Evolutionary conservation across 1,139 yeast genomes (phyloP).

Genomic region (Zygosaccharomyces sapae): DNA sequence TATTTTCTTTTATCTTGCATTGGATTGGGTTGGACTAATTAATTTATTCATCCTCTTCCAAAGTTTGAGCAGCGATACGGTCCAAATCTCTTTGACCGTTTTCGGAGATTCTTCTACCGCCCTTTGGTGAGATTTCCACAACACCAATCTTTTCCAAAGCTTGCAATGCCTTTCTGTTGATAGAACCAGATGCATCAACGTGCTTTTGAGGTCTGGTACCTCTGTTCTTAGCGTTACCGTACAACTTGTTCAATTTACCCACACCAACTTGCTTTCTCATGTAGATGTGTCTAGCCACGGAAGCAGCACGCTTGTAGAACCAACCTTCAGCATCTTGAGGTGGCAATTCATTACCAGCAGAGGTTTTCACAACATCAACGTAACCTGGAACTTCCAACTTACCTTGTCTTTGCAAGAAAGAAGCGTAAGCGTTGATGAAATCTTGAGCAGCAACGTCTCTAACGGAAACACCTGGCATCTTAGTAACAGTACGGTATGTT

Average conservation of each 20-base stretch:
- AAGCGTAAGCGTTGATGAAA: conserved; percentile 99
- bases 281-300: conserved; percentile 99
- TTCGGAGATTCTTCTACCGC: conserved; percentile 99
- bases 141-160: conserved; percentile 98
- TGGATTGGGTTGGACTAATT: conserved; percentile 7
- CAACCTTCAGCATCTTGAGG: conserved; percentile 99
- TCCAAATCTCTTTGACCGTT: conserved; percentile 99
- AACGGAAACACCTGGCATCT: conserved; percentile 98
- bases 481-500: conserved; percentile 34
- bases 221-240: conserved; percentile 99
- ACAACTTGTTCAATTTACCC: conserved; percentile 96
- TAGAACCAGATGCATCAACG: conserved; percentile 98
- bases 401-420: conserved; percentile 99
- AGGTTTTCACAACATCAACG: conserved; percentile 99
- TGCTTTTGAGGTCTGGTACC: conserved; percentile 99
- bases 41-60: conserved; percentile 78
- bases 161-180: conserved; percentile 98
- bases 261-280: conserved; percentile 99
- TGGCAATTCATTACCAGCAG: conserved; percentile 98
- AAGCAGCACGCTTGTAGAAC: conserved; percentile 99
- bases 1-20: conserved; percentile 2
- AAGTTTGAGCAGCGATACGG: conserved; percentile 99
- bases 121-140: conserved; percentile 93
- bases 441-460: conserved; percentile 99
- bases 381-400: conserved; percentile 99